Evolutionary conservation across 306 rosid genomes (phyloP), one percentile per base, ranked within the genome.

Genomic region (Echinosophora koreensis): DNA sequence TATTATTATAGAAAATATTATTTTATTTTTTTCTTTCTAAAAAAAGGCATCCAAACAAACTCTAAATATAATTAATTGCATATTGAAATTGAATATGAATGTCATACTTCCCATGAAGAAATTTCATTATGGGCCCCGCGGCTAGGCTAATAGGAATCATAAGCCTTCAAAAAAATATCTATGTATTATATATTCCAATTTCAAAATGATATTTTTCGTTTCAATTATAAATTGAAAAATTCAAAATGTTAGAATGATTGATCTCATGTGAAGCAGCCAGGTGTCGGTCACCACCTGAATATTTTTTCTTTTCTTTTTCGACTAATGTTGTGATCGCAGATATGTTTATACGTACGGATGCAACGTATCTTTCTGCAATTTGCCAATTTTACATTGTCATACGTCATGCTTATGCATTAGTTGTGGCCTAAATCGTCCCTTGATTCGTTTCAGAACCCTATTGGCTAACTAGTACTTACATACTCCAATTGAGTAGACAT

Each of bases 361-460:
- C 30, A 32, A 76, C 56, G 2, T 66, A 35, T 52, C 35, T 10
- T 66, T 44, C n/a, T 47, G 54, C 32, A 69, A 42, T n/a, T n/a
- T n/a, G n/a, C n/a, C n/a, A n/a, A n/a, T 18, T 37, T 37, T 0
- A 50, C 34, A 2, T 7, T 35, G 11, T 13, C 4, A 41, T 66
- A n/a, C 82, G 65, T 68, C 82, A 77, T 39, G 76, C 85, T 80
- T 49, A 70, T 47, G 84, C 66, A 28, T 44, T 22, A 22, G 22
- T 22, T 37, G 28, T 64, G 79, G 55, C 71, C 63, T 17, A 66
- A 59, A 52, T 3, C 0, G 2, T 18, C 8, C 5, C 27, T 18
- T 35, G 0, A 58, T 14, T 8, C 52, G 76, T 61, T 85, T 67
- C 67, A 4, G 1, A 69, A 13, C 8, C 17, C 27, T 13, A 47